Evolutionary conservation across 176 grass and related monocot species (phyloP).

Genomic region (Thalia dealbata): DNA sequence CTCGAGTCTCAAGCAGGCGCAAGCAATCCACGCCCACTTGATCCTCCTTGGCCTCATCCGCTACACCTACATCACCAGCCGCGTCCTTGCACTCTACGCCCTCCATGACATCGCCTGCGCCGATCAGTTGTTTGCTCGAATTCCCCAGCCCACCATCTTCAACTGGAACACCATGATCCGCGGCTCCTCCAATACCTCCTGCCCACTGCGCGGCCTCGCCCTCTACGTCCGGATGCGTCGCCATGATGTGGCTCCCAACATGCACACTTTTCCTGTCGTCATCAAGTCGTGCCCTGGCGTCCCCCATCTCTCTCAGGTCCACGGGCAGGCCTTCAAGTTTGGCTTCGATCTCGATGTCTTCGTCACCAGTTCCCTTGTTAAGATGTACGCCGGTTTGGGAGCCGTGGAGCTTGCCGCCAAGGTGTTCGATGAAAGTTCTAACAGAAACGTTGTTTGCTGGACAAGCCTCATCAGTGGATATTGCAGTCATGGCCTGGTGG

Average conservation of each 20-base stretch:
- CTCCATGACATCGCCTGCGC: not conserved
- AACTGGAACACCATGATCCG: constrained; percentile 20
- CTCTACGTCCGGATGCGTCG: constrained; percentile 10
- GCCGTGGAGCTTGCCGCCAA: not conserved
- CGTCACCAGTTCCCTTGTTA: constrained; percentile 13
- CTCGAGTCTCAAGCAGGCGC: constrained; percentile 2
- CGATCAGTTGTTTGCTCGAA: not conserved
- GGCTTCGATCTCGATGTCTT: constrained; percentile 15
- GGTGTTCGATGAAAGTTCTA: constrained; percentile 12
- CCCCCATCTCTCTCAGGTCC: not conserved
- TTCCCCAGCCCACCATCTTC: constrained; percentile 11
- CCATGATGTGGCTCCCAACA: not conserved
- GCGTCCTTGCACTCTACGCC: constrained; percentile 14
- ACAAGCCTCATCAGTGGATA: constrained; percentile 7
- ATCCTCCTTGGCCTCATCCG: constrained; percentile 14
- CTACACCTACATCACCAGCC: constrained; percentile 17
- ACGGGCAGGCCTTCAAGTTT: constrained; percentile 6
- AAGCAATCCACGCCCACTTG: not conserved
- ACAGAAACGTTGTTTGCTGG: constrained; percentile 12
- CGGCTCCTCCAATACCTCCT: not conserved
- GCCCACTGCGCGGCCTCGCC: not conserved
- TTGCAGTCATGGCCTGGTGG: constrained; percentile 1
- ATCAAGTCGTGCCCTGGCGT: constrained; percentile 2
- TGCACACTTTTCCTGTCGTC: constrained; percentile 6
- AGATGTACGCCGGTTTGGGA: not conserved